Evolutionary conservation across 371 early-diverging fungal species (phyloP), one percentile per base, ranked within the genome.

Genomic region (Rhizopus sp.): DNA sequence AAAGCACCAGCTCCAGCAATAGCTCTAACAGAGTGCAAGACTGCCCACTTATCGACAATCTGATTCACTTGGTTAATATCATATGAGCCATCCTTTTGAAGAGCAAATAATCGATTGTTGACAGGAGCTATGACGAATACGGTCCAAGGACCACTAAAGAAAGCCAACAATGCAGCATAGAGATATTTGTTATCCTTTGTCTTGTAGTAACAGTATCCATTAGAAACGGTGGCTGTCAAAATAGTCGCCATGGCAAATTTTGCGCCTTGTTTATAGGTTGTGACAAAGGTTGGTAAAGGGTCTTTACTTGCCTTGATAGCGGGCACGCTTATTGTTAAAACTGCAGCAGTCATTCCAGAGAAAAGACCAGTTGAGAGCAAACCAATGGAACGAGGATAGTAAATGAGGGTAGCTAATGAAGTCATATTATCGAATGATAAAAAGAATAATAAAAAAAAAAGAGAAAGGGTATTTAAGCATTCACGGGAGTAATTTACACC

Each of bases 101-200:
- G 10, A 9, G 62, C 62, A 59, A 66, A 62, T 8, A 66, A 17
- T 23, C 55, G 39, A 30, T 66, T 66, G 12, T 66, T 66, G 33
- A 58, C 34, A 17, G 62, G 66, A 5, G 41, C 55, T 7, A 66
- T 66, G 23, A 55, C 45, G 0, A 66, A 10, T 1, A 55, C 0
- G 32, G 66, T 66, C 6, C 31, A 58, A 35, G 66, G 66, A 7
- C 32, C 5, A 39, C 57, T 50, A 6, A 51, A 6, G 9, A 55
- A 57, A 2, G 55, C 45, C 10, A 62, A 55, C 12, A 50, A 30
- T 8, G 51, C 38, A 30, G 59, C 13, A 31, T 51, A 55, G 10
- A 66, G 12, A 23, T 47, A 66, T 3, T 38, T 38, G 0, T 8
- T 47, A 3, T 61, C 40, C 3, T 50, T 49, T 5, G 62, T 62